phyloP scores from a whole-genome alignment of 306 rosid species.

The Senna siamea region DNA sequence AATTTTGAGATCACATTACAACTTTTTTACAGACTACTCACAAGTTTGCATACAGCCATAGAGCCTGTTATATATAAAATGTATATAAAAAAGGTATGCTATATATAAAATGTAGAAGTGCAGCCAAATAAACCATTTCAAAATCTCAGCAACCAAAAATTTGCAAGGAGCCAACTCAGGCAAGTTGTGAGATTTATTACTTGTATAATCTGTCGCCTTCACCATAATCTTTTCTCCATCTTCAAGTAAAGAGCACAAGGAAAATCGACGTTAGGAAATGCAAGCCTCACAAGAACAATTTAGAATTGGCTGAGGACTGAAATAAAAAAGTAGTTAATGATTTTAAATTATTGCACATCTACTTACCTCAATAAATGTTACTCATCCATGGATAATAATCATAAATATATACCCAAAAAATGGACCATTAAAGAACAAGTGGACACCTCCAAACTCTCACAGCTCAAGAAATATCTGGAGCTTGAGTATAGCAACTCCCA shows the following conservation, averaged over 20 bases:
- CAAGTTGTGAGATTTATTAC: constrained; percentile 32
- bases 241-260: constrained; percentile 1
- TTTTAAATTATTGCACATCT: background rate
- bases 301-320: background rate
- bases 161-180: background rate
- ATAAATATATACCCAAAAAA: background rate
- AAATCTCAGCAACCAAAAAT: background rate
- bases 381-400: background rate
- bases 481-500: constrained; percentile 30
- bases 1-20: background rate
- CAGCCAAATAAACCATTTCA: constrained; percentile 18
- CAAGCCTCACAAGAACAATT: background rate
- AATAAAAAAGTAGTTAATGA: background rate
- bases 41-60: background rate
- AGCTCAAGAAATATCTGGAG: constrained; percentile 15
- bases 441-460: constrained; percentile 31
- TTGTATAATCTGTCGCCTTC: constrained; percentile 21
- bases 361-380: background rate
- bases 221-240: constrained; percentile 15
- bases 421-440: constrained; percentile 20
- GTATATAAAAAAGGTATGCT: constrained; percentile 8
- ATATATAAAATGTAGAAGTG: constrained; percentile 23
- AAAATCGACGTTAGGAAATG: constrained; percentile 30
- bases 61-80: background rate
- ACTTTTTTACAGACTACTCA: constrained; percentile 6